phyloP scores from a whole-genome alignment of 352 stramenopile species.

The Phytophthora pistaciae region DNA sequence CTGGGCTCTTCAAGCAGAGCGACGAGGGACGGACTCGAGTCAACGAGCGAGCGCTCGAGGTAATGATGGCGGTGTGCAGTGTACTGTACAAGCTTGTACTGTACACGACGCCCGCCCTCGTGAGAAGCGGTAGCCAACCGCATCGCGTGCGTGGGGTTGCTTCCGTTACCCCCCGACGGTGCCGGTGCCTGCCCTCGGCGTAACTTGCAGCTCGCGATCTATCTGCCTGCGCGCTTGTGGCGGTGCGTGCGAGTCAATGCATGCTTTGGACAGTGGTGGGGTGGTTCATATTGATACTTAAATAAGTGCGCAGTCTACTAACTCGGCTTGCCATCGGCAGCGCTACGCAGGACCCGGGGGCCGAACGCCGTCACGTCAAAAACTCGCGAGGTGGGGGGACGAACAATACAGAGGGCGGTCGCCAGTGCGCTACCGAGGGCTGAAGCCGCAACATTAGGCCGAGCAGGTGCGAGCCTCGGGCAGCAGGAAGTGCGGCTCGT shows the following conservation, averaged over 20 bases:
- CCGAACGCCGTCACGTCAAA: slow-evolving; percentile 17
- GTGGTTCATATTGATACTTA: slow-evolving; percentile 38
- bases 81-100: not conserved
- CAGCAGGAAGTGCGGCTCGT: slow-evolving; percentile 36
- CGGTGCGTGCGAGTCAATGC: not conserved
- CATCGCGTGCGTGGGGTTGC: not conserved
- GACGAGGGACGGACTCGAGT: not conserved
- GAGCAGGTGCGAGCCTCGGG: slow-evolving; percentile 39
- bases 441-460: slow-evolving; percentile 27
- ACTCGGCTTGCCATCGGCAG: not conserved
- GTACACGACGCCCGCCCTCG: not conserved
- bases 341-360: not conserved
- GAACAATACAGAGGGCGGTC: not conserved
- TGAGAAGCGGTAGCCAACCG: not conserved
- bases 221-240: not conserved
- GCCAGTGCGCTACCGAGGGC: not conserved
- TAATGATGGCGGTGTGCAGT: not conserved
- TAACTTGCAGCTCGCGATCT: slow-evolving; percentile 10
- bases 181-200: not conserved
- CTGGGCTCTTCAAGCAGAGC: no score
- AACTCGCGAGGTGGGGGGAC: slow-evolving; percentile 11
- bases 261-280: slow-evolving; percentile 10
- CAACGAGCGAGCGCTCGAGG: not conserved
- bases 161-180: not conserved
- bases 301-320: slow-evolving; percentile 31